A percentile compares a stretch with the other conserved stretches of the same genome.
phyloP scores from a whole-genome alignment of 1,284 basidiomycete species.

The Cryptococcus sp. region DNA sequence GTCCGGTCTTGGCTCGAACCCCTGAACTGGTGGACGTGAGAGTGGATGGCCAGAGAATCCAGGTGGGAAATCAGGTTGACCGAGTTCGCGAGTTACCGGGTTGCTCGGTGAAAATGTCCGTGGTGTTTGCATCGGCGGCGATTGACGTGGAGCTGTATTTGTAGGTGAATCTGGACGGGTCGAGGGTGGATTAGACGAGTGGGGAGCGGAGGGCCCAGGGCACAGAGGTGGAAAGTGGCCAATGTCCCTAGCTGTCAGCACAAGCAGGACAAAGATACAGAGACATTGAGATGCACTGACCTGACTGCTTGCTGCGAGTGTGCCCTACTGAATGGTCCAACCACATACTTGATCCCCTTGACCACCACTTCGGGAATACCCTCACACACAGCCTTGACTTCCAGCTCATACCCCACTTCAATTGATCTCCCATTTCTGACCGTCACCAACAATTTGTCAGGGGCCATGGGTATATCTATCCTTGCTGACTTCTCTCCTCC shows the following conservation, averaged over 20 bases:
- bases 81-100: neutral
- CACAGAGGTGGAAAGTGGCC: constrained; percentile 41
- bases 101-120: constrained; percentile 5
- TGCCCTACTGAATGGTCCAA: constrained; percentile 32
- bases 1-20: constrained; percentile 15
- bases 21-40: constrained; percentile 13
- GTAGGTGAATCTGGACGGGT: neutral
- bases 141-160: constrained; percentile 1
- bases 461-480: constrained; percentile 62
- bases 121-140: neutral
- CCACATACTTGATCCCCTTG: constrained; percentile 58
- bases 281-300: constrained; percentile 21
- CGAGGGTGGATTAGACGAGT: constrained; percentile 1
- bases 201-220: constrained; percentile 11
- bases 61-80: constrained; percentile 1
- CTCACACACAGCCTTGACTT: constrained; percentile 69
- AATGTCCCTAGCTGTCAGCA: constrained; percentile 30
- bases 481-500: constrained; percentile 67
- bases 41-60: constrained; percentile 1
- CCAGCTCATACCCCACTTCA: constrained; percentile 71
- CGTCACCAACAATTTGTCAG: constrained; percentile 67
- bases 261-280: neutral
- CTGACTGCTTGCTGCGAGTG: constrained; percentile 37
- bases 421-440: constrained; percentile 71
- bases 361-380: constrained; percentile 58